Conservation (phyloP, 176 grass and related monocot species). For the Saccharum officinarum region DNA sequence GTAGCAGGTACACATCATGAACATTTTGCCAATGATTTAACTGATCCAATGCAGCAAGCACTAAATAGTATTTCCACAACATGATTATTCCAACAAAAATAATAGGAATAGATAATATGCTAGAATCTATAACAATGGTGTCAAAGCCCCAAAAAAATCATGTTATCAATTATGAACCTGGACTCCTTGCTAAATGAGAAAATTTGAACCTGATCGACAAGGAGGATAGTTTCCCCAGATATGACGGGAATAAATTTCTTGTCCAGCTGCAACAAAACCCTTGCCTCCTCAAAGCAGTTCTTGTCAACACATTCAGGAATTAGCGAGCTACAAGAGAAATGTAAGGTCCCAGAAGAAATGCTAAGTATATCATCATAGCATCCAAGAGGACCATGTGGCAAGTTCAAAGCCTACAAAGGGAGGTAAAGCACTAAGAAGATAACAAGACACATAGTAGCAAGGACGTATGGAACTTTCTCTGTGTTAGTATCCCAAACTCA, state of each 20-base stretch:
- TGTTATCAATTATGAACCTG: conserved; percentile 8
- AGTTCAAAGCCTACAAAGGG: conserved; percentile 46
- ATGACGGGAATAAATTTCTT: conserved; percentile 97
- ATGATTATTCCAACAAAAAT: conserved; percentile 21
- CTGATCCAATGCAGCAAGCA: conserved; percentile 2
- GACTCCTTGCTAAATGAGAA: conserved; percentile 10
- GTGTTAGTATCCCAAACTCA: conserved; percentile 28
- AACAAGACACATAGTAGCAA: conserved; percentile 24
- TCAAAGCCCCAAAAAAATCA: not conserved
- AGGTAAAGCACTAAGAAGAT: conserved; percentile 33
- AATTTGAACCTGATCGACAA: conserved; percentile 72
- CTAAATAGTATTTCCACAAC: not conserved
- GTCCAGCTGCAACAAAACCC: conserved; percentile 90
- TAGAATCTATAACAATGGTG: not conserved
- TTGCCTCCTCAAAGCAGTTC: conserved; percentile 74
- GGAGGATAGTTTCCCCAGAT: conserved; percentile 69
- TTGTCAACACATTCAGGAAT: conserved; percentile 80
- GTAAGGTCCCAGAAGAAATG: conserved; percentile 81
- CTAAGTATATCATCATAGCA: conserved; percentile 67
- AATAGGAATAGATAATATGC: conserved; percentile 12
- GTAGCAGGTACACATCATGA: not conserved
- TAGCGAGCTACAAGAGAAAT: conserved; percentile 67
- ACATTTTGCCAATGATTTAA: conserved; percentile 22
- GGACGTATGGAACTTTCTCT: not conserved
- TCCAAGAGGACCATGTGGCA: conserved; percentile 39